These are phyloP conservation scores for Purpureocillium takamizusanense DNA, from an alignment of 2,329 filamentous ascomycete species.

Conservation along the genomic window DNA sequence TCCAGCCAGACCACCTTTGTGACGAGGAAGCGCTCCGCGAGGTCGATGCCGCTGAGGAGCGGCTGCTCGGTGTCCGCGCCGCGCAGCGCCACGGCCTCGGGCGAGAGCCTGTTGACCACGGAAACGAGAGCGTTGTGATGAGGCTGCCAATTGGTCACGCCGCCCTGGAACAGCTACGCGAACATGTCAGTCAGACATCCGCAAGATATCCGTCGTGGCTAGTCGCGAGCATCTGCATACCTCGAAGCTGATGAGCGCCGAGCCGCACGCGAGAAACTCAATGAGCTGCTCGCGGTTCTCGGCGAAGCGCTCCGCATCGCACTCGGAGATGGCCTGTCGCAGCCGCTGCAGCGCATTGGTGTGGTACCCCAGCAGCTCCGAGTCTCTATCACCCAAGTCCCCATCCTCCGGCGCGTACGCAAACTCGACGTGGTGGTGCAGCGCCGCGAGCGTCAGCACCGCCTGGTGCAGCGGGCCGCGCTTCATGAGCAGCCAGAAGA, in stretches of 20 bases:
- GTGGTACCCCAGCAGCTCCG: constrained; percentile 13
- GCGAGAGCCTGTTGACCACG: constrained; percentile 5
- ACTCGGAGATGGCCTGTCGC: constrained; percentile 9
- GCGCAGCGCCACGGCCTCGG: not conserved
- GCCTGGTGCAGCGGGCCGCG: constrained; percentile 14
- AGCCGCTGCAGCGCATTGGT: constrained; percentile 16
- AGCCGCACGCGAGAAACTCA: constrained; percentile 15
- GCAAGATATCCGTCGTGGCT: too few relatives aligned
- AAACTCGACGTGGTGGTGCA: constrained; percentile 15
- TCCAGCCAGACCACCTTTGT: constrained; percentile 13
- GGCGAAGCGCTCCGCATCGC: constrained; percentile 5
- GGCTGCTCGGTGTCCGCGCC: not conserved
- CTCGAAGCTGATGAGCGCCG: constrained; percentile 17
- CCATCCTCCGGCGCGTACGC: constrained; percentile 1
- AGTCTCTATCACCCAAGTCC: constrained; percentile 9
- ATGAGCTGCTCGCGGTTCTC: constrained; percentile 11
- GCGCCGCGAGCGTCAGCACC: constrained; percentile 14
- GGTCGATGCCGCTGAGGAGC: constrained; percentile 7
- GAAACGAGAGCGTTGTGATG: constrained; percentile 10
- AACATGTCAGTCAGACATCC: too few relatives aligned
- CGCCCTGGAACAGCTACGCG: constrained; percentile 9
- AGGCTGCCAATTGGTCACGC: constrained; percentile 11
- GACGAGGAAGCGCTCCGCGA: constrained; percentile 10
- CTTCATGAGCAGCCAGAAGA: constrained; percentile 13
- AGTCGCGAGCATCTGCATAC: constrained; percentile 7